A percentile compares a stretch with the other conserved stretches of the same genome.
These are phyloP conservation scores for Apiotrichum mycotoxinovorans DNA, from an alignment of 1,284 basidiomycete genomes.

Conservation along the genomic window DNA sequence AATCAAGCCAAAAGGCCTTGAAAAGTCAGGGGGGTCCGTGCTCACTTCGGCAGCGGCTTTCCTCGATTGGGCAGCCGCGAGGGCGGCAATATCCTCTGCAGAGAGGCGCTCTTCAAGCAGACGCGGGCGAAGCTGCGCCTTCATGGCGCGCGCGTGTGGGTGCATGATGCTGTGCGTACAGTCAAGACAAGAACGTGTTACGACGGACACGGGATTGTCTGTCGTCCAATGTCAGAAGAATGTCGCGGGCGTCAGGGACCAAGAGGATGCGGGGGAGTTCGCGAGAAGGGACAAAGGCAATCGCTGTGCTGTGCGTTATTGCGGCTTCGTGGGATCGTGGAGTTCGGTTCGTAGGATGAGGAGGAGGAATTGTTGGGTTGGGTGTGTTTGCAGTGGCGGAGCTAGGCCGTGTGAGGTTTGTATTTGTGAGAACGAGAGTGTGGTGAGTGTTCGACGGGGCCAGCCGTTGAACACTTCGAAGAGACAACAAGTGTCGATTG, in stretches of 20 bases:
- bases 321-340: not conserved
- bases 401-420: not conserved
- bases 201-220: no score
- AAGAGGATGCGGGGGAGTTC: no score
- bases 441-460: not conserved
- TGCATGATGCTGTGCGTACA: no score
- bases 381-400: no score
- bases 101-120: not conserved
- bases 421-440: constrained; percentile 1
- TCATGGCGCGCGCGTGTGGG: not conserved
- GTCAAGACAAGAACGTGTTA: no score
- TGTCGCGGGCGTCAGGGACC: not conserved
- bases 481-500: not conserved
- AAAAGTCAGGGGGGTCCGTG: not conserved
- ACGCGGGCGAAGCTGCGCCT: not conserved
- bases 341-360: not conserved
- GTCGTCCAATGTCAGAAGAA: no score
- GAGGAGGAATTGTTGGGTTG: no score
- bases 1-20: no score
- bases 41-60: not conserved
- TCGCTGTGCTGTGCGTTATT: no score
- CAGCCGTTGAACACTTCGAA: not conserved
- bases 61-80: not conserved
- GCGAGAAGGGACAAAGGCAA: no score
- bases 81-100: not conserved